Conservation (phyloP, 2,329 filamentous ascomycete species). For the Talaromyces albobiverticillius region DNA sequence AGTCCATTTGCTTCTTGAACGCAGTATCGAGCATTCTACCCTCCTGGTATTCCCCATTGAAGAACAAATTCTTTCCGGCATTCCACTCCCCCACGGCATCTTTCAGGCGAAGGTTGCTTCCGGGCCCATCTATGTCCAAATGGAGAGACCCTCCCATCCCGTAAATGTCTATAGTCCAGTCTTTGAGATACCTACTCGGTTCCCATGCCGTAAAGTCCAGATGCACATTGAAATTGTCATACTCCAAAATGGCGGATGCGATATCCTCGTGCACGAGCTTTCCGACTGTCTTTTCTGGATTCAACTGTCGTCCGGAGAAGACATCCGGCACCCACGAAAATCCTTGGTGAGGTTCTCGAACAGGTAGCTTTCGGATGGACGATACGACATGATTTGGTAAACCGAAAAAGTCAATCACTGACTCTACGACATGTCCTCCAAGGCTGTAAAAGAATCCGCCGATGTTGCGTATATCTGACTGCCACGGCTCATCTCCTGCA, state of each 20-base stretch:
- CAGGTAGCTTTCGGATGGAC: neutral
- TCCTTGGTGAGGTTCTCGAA: neutral
- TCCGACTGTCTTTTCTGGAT: neutral
- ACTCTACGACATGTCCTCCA: neutral
- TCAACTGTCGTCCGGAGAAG: neutral
- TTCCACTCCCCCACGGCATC: neutral
- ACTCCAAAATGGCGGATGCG: neutral
- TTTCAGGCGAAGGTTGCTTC: too few relatives aligned
- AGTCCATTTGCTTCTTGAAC: too few relatives aligned
- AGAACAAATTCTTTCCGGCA: neutral
- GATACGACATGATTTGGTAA: neutral
- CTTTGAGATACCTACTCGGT: neutral
- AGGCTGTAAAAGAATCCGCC: neutral
- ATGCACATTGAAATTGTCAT: neutral
- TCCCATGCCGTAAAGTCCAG: neutral
- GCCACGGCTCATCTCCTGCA: neutral
- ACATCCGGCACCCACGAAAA: neutral
- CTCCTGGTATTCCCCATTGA: too few relatives aligned
- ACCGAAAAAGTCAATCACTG: neutral
- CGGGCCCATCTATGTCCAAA: neutral
- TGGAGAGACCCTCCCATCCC: neutral
- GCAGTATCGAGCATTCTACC: too few relatives aligned
- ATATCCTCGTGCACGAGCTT: neutral
- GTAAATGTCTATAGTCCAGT: neutral
- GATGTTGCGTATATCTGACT: too few relatives aligned